These are phyloP conservation scores for Kuraishia cidri DNA, from an alignment of 805 yeast species.

Conservation along the genomic window DNA sequence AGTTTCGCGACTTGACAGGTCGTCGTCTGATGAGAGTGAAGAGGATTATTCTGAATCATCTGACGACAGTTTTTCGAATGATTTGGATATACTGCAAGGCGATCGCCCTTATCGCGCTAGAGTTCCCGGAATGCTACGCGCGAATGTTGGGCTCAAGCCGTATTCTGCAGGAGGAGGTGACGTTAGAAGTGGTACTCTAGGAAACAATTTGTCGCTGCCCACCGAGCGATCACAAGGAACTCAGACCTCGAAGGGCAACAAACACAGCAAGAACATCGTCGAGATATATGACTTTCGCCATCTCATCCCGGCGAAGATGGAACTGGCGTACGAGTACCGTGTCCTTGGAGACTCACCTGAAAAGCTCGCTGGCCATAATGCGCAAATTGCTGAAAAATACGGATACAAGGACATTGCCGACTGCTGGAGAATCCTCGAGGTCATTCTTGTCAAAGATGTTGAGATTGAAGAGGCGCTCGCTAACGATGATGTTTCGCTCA, in stretches of 20 bases:
- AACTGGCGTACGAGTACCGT: constrained; percentile 59
- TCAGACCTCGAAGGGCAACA: constrained; percentile 8
- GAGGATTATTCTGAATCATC: constrained; percentile 22
- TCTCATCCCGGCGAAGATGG: constrained; percentile 67
- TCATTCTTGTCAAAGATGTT: constrained; percentile 34
- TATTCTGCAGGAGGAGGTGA: constrained; percentile 7
- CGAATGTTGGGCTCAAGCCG: constrained; percentile 10
- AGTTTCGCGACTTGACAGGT: too few species aligned
- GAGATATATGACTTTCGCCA: constrained; percentile 56
- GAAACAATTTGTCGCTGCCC: constrained; percentile 22
- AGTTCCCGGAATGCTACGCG: constrained; percentile 41
- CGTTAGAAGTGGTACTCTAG: constrained; percentile 15
- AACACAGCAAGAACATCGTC: constrained; percentile 43
- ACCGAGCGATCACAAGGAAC: constrained; percentile 24
- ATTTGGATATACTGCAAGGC: constrained; percentile 55
- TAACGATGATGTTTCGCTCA: constrained; percentile 4
- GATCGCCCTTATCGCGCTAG: constrained; percentile 43
- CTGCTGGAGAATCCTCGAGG: constrained; percentile 62
- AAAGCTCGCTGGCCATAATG: constrained; percentile 59
- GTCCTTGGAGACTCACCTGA: constrained; percentile 58
- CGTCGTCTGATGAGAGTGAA: constrained; percentile 5
- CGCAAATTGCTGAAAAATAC: constrained; percentile 55
- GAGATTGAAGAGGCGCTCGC: constrained; percentile 9
- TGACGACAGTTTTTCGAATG: constrained; percentile 56
- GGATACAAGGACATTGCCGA: constrained; percentile 58